Base-by-base conservation (phyloP, 805 yeast genomes). In the Candida lessepsii region DNA sequence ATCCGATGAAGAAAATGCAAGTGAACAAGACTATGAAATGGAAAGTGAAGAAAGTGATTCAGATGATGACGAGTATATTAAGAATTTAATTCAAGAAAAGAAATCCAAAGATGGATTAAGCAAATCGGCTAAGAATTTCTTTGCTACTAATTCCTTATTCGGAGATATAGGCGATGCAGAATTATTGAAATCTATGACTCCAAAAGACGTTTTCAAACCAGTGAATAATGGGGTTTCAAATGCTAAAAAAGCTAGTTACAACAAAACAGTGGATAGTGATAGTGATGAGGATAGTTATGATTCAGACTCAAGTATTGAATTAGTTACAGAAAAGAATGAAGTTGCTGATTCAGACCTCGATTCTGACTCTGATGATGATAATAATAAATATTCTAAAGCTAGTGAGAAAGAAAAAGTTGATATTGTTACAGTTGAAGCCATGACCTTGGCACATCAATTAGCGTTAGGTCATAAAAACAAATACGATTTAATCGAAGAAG, bases 401-500 rank as follows among this genome's bases (percentile, higher is more conserved):
- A 49, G 66, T 61, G 86, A 84, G 49, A 67, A 76, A 43, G 72
- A 78, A 38, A 83, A 79, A 45, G 80, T 87, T 36, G 96, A 87
- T 48, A 70, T 90, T 45, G 95, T 93, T 14, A 89, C 96, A 2
- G 95, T 85, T 1, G 95, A 89, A 60, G 96, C 96, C 4, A 93
- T 93, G 99, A 93, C 99, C 0, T 69, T 93, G 53, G 99, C 99
- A 0, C 99, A 93, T 58, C 89, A 93, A 63, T 73, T 93, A 28
- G 99, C 98, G 0, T 63, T 88, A 18, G 96, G 96, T 8, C 89
- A 87, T 54, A 85, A 74, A 69, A 78, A 82, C 36, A 89, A 83
- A 58, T 83, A 86, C 52, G 96, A 89, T 55, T 70, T 91, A 41
- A 70, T 87, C n/a, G 88, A 89, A 54, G 97, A 93, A 54, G 96